These are phyloP conservation scores for Nannizziopsis arthrosporioides DNA, from an alignment of 2,329 filamentous ascomycete species.

Conservation along the genomic window DNA sequence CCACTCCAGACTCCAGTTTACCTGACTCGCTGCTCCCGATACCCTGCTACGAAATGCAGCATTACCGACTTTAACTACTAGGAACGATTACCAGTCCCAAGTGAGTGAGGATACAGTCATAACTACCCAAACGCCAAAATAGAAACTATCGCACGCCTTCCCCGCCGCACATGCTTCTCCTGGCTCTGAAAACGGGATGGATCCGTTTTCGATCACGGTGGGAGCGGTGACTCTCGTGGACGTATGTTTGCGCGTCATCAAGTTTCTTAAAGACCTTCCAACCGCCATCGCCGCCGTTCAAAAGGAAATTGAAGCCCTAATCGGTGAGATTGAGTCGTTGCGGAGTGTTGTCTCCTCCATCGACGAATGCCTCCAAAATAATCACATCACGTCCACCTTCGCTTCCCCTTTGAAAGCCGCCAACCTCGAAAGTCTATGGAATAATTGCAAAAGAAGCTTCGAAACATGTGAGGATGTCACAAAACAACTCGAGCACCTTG, in stretches of 20 bases:
- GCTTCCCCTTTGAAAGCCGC: background rate
- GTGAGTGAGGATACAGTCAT: no score
- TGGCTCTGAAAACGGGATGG: background rate
- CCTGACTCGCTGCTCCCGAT: no score
- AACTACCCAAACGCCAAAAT: no score
- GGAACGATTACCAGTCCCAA: no score
- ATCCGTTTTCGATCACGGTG: conserved; percentile 14
- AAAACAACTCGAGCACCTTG: conserved; percentile 7
- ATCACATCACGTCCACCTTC: background rate
- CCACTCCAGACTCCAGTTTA: no score
- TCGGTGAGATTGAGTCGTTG: conserved; percentile 14
- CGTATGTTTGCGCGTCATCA: conserved; percentile 13
- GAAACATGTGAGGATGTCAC: conserved; percentile 2
- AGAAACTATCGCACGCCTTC: no score
- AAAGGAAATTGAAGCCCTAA: conserved; percentile 14
- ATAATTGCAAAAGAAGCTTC: background rate
- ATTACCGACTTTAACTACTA: no score
- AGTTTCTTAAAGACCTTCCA: conserved; percentile 12
- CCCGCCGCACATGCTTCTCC: background rate
- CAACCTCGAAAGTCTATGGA: conserved; percentile 8
- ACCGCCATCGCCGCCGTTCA: conserved; percentile 9
- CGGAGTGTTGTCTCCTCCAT: conserved; percentile 8
- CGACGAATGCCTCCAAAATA: conserved; percentile 6
- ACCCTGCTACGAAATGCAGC: no score
- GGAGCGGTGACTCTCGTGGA: conserved; percentile 11